Conservation (phyloP, 2,329 filamentous ascomycete genomes). For the Helminthosporium solani region DNA sequence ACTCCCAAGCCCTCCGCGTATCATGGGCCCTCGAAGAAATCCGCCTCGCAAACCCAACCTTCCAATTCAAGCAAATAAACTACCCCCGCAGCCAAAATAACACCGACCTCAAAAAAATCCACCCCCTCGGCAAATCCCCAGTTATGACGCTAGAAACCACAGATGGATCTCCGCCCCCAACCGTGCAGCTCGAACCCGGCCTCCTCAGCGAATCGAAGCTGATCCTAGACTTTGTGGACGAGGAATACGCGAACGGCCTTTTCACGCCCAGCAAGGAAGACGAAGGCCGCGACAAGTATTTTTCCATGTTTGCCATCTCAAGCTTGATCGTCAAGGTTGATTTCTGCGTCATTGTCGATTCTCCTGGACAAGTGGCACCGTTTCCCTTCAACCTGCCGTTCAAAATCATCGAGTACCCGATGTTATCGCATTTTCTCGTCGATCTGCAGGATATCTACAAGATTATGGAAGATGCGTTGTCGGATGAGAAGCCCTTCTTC, state of each 20-base stretch:
- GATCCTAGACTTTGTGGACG: constrained; percentile 28
- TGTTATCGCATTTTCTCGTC: constrained; percentile 16
- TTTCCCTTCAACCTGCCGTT: constrained; percentile 21
- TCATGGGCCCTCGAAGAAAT: constrained; percentile 22
- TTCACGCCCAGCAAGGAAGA: constrained; percentile 21
- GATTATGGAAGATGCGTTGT: constrained; percentile 25
- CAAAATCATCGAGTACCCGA: constrained; percentile 16
- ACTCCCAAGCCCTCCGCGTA: constrained; percentile 6
- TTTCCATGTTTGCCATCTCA: constrained; percentile 22
- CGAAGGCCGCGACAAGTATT: constrained; percentile 20
- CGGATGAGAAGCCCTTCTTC: constrained; percentile 29
- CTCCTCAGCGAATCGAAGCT: constrained; percentile 26
- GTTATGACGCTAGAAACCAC: constrained; percentile 18
- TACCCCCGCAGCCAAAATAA: constrained; percentile 17
- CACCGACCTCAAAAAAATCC: constrained; percentile 15
- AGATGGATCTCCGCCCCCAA: constrained; percentile 5
- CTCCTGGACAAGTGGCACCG: constrained; percentile 16
- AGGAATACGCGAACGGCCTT: constrained; percentile 19
- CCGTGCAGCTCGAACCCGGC: constrained; percentile 9
- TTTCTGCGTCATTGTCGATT: constrained; percentile 21
- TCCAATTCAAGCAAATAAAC: constrained; percentile 22
- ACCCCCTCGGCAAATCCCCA: constrained; percentile 28
- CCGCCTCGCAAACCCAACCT: constrained; percentile 10
- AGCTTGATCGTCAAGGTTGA: constrained; percentile 15
- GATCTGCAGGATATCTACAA: constrained; percentile 18